These are phyloP conservation scores for Cutaneotrichosporon sp. DNA, from an alignment of 1,284 basidiomycete genomes.

Conservation along the genomic window DNA sequence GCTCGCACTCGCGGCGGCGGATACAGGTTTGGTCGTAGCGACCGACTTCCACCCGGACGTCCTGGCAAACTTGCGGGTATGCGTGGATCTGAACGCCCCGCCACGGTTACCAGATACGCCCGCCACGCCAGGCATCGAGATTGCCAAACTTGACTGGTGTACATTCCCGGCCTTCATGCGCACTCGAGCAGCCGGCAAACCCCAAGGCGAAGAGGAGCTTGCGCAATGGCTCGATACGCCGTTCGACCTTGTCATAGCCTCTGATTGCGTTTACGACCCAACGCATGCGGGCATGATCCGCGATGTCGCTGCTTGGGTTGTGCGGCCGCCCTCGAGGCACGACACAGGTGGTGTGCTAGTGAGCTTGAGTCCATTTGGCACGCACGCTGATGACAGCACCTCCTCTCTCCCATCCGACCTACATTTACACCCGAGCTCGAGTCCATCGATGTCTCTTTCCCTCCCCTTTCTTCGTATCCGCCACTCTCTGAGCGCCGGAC, in stretches of 20 bases:
- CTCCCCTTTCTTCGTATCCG: conserved; percentile 28
- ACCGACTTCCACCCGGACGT: conserved; percentile 76
- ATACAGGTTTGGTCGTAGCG: conserved; percentile 55
- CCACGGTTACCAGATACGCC: conserved; percentile 8
- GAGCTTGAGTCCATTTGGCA: conserved; percentile 10
- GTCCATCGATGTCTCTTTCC: conserved; percentile 42
- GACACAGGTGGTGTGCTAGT: conserved; percentile 44
- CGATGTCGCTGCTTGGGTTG: conserved; percentile 39
- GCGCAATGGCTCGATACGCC: conserved; percentile 20
- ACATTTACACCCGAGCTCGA: conserved; percentile 48
- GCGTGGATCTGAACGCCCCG: conserved; percentile 61
- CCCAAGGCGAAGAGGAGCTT: conserved; percentile 26
- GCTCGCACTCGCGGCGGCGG: conserved; percentile 5
- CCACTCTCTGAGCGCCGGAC: conserved; percentile 23
- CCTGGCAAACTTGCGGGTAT: conserved; percentile 64
- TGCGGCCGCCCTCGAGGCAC: conserved; percentile 31
- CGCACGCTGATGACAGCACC: conserved; percentile 29
- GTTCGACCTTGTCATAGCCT: conserved; percentile 46
- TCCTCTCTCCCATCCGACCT: conserved; percentile 45
- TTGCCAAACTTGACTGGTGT: conserved; percentile 65
- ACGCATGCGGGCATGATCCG: conserved; percentile 45
- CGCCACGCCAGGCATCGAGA: conserved; percentile 45
- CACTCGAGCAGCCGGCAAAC: neutral
- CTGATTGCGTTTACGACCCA: conserved; percentile 48
- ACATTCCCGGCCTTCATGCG: conserved; percentile 48